Percentiles rank a stretch among this genome's conserved stretches.
phyloP scores from a whole-genome alignment of 768 basidiomycete genomes.

The Leccinellum rugosiceps region DNA sequence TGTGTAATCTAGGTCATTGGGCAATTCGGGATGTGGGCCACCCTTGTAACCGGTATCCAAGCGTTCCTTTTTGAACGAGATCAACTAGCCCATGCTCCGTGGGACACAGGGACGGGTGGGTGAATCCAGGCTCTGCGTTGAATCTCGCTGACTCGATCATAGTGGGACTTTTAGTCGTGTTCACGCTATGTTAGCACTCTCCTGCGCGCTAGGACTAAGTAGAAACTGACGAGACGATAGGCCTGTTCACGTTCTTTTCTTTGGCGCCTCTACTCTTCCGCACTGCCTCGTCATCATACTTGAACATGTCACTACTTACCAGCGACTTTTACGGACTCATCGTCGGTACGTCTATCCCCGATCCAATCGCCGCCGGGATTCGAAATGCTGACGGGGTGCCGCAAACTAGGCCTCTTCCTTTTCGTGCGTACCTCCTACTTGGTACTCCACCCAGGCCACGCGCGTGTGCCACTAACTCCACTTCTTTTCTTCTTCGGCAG shows the following conservation, averaged over 20 bases:
- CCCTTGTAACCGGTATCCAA: conserved; percentile 73
- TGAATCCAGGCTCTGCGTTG: conserved; percentile 15
- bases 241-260: conserved; percentile 80
- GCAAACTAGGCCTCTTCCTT: conserved; percentile 45
- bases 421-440: conserved; percentile 37
- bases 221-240: conserved; percentile 29
- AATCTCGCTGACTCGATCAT: conserved; percentile 31
- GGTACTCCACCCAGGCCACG: background rate
- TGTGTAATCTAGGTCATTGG: conserved; percentile 59
- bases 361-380: background rate
- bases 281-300: conserved; percentile 80
- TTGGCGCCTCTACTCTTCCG: conserved; percentile 80
- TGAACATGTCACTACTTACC: conserved; percentile 80
- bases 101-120: conserved; percentile 70
- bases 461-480: conserved; percentile 1
- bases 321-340: conserved; percentile 87
- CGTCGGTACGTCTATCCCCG: conserved; percentile 44
- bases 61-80: conserved; percentile 70
- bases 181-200: conserved; percentile 35
- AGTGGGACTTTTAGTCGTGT: conserved; percentile 50
- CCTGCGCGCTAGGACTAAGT: background rate
- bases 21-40: conserved; percentile 81
- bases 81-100: conserved; percentile 56
- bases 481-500: conserved; percentile 40
- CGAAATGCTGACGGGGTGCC: conserved; percentile 1